Base-by-base conservation (phyloP, 2,329 filamentous ascomycete genomes). In the Sordariomycetes sp. region DNA sequence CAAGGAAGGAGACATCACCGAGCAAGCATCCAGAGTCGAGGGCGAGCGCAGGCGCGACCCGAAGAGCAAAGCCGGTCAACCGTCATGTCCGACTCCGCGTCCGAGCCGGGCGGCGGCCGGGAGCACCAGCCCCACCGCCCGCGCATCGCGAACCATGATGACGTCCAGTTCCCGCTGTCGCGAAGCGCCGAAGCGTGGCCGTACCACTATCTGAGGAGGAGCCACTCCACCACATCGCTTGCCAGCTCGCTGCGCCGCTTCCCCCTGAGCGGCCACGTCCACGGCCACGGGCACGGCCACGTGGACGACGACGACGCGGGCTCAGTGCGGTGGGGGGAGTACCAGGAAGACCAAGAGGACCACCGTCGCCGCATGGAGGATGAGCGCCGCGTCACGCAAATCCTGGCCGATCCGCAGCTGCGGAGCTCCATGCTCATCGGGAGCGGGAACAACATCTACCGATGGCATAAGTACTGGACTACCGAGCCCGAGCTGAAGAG, bases 381-480 rank as follows among this genome's bases (percentile, higher is more conserved):
- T 56, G 82, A 85, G 68, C 78, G 78, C 35, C 80, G 82, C 24
- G 68, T 85, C 55, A 81, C 72, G 59, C 74, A 77, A 60, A 73
- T 86, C 59, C 77, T 86, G 56, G 76, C 79, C 64, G 80, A 79
- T n/a, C 84, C 86, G 2, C 82, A 88, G 68, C 86, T 90, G 78
- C 79, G 89, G 61, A 90, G 86, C 66, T 87, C 90, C 80, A 81
- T 89, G 57, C 77, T 97, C 64, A 95, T 96, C 68, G 92, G 92
- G 50, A 89, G 89, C 64, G 89, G 82, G 62, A 96, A 94, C 68
- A 88, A 89, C 20, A 76, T 89, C 60, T 96, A 95, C 71, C 80
- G 80, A 61, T 96, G 90, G 86, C 86, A 90, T 66, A 80, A 79
- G 60, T 96, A 96, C 68, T 95, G 88, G 81, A 95, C 89, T 69